These are phyloP conservation scores for Thelephora aurantiotincta DNA, from an alignment of 768 basidiomycete genomes.

Conservation along the genomic window DNA sequence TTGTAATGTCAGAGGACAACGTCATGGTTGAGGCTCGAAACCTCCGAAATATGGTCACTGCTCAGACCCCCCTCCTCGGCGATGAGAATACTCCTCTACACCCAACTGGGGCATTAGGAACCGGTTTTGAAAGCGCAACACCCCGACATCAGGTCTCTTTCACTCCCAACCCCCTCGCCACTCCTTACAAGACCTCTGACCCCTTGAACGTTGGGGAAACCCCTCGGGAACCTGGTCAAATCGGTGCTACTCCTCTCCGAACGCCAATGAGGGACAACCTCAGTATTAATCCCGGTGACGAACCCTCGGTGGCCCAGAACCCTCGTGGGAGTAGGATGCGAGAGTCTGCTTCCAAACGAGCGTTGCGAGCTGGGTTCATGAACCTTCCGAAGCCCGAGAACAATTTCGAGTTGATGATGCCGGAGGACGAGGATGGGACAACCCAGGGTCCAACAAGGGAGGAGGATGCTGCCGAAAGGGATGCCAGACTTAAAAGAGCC, in stretches of 20 bases:
- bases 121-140: conserved; percentile 91
- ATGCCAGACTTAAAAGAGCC: conserved; percentile 51
- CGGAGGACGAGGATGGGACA: conserved; percentile 58
- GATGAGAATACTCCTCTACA: conserved; percentile 97
- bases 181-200: conserved; percentile 14
- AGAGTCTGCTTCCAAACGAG: conserved; percentile 50
- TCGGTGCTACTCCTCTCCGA: conserved; percentile 61
- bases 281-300: conserved; percentile 68
- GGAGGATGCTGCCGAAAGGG: conserved; percentile 90
- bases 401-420: conserved; percentile 89
- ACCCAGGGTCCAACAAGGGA: conserved; percentile 28
- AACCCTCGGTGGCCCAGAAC: conserved; percentile 46
- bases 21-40: conserved; percentile 92
- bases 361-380: conserved; percentile 70
- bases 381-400: conserved; percentile 87
- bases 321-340: conserved; percentile 66
- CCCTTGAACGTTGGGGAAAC: conserved; percentile 29
- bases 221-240: conserved; percentile 24
- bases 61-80: conserved; percentile 89
- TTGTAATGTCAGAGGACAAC: conserved; percentile 61
- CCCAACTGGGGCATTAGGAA: conserved; percentile 53
- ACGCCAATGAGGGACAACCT: conserved; percentile 89
- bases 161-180: conserved; percentile 93
- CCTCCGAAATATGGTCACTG: conserved; percentile 82
- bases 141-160: conserved; percentile 84